Percentiles rank a stretch among this genome's conserved stretches.
Conservation (phyloP, 495 filamentous ascomycete species). For the Talaromyces borbonicus region DNA sequence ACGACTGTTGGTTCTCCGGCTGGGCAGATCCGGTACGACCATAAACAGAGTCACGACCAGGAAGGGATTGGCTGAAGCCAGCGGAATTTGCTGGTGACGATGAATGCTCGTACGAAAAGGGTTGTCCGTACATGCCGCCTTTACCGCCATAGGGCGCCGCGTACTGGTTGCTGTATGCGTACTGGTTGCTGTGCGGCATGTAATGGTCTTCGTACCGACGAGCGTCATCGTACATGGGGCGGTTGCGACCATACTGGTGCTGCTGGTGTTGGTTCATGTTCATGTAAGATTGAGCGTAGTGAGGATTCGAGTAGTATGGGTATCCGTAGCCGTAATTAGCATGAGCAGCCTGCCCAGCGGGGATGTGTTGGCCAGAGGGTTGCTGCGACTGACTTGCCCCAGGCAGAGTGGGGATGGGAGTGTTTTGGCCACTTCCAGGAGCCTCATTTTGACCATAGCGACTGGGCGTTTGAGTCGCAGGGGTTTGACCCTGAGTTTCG, state of each 20-base stretch:
- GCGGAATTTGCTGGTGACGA: conserved; percentile 65
- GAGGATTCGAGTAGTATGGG: conserved; percentile 73
- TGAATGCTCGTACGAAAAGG: conserved; percentile 73
- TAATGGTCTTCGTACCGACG: conserved; percentile 45
- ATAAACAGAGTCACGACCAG: conserved; percentile 66
- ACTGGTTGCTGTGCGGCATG: conserved; percentile 48
- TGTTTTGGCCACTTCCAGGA: conserved; percentile 77
- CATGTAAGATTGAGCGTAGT: conserved; percentile 66
- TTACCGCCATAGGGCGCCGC: conserved; percentile 60
- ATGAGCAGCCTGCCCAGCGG: conserved; percentile 42
- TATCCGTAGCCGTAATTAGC: conserved; percentile 56
- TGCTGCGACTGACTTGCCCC: conserved; percentile 49
- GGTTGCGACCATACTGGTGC: conserved; percentile 42
- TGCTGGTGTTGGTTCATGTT: conserved; percentile 53
- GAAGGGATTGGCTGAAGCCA: conserved; percentile 57
- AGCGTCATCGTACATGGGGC: conserved; percentile 47
- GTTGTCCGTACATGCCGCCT: conserved; percentile 70
- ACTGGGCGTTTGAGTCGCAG: conserved; percentile 54
- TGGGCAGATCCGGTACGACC: conserved; percentile 66
- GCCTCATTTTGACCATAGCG: conserved; percentile 66
- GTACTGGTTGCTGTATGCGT: conserved; percentile 61
- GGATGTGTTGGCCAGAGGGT: conserved; percentile 53
- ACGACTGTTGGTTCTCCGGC: conserved; percentile 52
- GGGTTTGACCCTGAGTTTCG: conserved; percentile 68
- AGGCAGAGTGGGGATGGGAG: conserved; percentile 71